Conservation (phyloP, 345 rosid species). For the Eucalyptus erythrocorys region DNA sequence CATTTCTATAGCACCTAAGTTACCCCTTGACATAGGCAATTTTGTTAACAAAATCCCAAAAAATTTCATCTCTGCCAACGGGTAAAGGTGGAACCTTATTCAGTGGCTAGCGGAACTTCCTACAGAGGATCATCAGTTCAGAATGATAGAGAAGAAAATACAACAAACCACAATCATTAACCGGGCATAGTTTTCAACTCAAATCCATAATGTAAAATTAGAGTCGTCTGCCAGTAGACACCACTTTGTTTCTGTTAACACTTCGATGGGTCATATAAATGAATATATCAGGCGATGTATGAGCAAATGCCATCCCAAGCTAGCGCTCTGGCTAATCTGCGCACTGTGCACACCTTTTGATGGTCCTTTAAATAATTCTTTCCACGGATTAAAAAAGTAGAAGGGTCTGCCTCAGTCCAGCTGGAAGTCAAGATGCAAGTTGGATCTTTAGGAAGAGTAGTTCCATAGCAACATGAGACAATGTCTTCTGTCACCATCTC, state of each 20-base stretch:
- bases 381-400: slow-evolving; percentile 81
- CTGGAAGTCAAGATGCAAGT: slow-evolving; percentile 52
- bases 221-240: neutral
- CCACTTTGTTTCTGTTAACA: neutral
- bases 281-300: neutral
- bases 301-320: neutral
- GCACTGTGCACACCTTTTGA: slow-evolving; percentile 41
- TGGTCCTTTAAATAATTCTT: slow-evolving; percentile 69
- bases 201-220: neutral
- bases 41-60: neutral
- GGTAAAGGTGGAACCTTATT: neutral
- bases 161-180: neutral
- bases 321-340: neutral
- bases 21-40: neutral
- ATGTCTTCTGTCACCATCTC: slow-evolving; percentile 42
- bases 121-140: neutral
- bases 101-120: neutral
- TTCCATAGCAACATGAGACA: slow-evolving; percentile 50
- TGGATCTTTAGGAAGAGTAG: slow-evolving; percentile 73
- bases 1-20: neutral
- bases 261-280: neutral
- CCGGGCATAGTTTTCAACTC: neutral
- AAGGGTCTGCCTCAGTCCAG: slow-evolving; percentile 75
- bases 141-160: neutral
- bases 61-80: neutral